Conservation (phyloP, 192 early-diverging fungal genomes). For the Thamnidium elegans region DNA sequence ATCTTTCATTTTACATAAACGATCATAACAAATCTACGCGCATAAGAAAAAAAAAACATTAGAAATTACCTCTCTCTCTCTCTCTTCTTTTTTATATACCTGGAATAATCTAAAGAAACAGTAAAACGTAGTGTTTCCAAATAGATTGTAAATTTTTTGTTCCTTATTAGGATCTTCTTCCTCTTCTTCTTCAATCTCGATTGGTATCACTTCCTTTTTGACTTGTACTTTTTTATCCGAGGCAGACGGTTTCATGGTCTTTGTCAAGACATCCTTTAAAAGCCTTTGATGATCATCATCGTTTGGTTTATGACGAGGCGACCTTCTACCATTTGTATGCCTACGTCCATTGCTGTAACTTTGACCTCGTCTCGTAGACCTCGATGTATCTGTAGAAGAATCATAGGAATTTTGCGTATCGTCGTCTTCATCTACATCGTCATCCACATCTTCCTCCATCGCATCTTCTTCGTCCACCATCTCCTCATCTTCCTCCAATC, state of each 20-base stretch:
- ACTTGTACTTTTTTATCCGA: slow-evolving; percentile 10
- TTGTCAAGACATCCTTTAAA: slow-evolving; percentile 31
- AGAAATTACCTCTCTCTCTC: background rate
- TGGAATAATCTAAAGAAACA: slow-evolving; percentile 86
- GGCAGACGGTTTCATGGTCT: slow-evolving; percentile 13
- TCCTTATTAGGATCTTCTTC: slow-evolving; percentile 26
- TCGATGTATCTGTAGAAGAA: background rate
- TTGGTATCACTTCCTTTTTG: slow-evolving; percentile 29
- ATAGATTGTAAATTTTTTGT: slow-evolving; percentile 61
- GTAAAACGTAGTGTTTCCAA: slow-evolving; percentile 84
- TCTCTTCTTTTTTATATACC: slow-evolving; percentile 45
- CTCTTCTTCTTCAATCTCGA: slow-evolving; percentile 46
- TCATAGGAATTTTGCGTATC: slow-evolving; percentile 21
- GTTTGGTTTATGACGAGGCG: slow-evolving; percentile 2
- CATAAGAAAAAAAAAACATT: slow-evolving; percentile 5
- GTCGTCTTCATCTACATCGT: slow-evolving; percentile 11
- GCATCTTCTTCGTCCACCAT: slow-evolving; percentile 50
- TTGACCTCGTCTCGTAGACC: background rate
- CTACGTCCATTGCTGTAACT: background rate
- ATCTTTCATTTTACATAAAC: slow-evolving; percentile 78
- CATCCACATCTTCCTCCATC: slow-evolving; percentile 29
- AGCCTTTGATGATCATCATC: slow-evolving; percentile 22
- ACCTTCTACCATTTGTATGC: background rate
- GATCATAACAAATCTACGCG: slow-evolving; percentile 72
- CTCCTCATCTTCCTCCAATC: slow-evolving; percentile 12